These are phyloP conservation scores for Podaxis carcinomalis DNA, from an alignment of 768 basidiomycete genomes.

Conservation along the genomic window DNA sequence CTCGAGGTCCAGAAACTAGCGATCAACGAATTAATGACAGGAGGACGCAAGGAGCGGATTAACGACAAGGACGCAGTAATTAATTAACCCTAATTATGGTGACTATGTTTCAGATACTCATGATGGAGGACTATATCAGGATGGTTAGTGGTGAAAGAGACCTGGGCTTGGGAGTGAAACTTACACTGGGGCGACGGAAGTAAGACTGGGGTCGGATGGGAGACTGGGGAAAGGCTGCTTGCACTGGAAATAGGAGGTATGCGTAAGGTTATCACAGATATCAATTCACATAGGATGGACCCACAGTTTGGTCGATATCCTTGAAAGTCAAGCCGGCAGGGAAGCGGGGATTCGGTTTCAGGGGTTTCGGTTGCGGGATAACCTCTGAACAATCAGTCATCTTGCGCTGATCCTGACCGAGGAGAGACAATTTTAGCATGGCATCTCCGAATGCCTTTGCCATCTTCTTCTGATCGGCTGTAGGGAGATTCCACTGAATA, in stretches of 20 bases:
- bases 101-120: not conserved
- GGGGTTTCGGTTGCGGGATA: slow-evolving; percentile 28
- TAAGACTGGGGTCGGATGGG: slow-evolving; percentile 4
- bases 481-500: not conserved
- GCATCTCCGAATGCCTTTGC: slow-evolving; percentile 32
- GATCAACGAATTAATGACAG: not conserved
- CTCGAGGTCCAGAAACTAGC: not conserved
- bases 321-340: not conserved
- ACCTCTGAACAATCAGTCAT: slow-evolving; percentile 43
- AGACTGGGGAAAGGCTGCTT: slow-evolving; percentile 1
- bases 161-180: not conserved
- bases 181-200: slow-evolving; percentile 6
- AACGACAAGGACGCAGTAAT: not conserved
- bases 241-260: not conserved
- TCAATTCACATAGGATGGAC: not conserved
- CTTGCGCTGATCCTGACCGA: slow-evolving; percentile 34
- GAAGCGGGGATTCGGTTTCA: not conserved
- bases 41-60: not conserved
- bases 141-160: not conserved
- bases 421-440: slow-evolving; percentile 38
- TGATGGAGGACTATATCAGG: not conserved
- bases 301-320: slow-evolving; percentile 1
- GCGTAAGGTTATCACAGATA: not conserved
- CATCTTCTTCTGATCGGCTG: slow-evolving; percentile 30
- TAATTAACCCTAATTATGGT: not conserved